Evolutionary conservation across 2,329 filamentous ascomycete species (phyloP).

Genomic region (Helminthosporium solani): DNA sequence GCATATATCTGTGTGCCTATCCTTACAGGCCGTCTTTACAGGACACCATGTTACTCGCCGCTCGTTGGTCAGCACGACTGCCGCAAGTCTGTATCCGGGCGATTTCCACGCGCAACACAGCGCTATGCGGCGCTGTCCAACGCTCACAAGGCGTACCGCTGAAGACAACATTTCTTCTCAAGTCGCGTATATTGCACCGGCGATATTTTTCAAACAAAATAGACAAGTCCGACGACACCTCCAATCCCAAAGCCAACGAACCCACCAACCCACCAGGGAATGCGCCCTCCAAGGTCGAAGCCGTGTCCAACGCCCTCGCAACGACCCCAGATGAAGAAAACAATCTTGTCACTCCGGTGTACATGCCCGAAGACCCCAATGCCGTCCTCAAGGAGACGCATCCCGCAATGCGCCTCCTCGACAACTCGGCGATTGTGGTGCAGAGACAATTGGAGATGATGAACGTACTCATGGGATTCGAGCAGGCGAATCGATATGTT

Average conservation of each 20-base stretch:
- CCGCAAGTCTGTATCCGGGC: conserved; percentile 25
- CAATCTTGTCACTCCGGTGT: conserved; percentile 59
- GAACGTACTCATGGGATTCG: conserved; percentile 66
- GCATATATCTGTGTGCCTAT: too few species aligned
- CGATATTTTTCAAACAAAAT: conserved; percentile 7
- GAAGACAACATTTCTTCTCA: conserved; percentile 5
- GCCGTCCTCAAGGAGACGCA: conserved; percentile 60
- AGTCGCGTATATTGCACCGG: conserved; percentile 12
- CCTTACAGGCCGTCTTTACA: too few species aligned
- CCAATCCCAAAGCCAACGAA: conserved; percentile 3
- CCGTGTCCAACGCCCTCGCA: conserved; percentile 49
- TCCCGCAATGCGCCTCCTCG: conserved; percentile 58
- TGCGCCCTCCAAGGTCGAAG: conserved; percentile 40
- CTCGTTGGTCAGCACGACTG: conserved; percentile 30
- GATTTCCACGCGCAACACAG: conserved; percentile 23
- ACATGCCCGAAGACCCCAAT: conserved; percentile 62
- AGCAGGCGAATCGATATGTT: conserved; percentile 66
- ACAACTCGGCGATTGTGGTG: conserved; percentile 63
- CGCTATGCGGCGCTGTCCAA: conserved; percentile 26
- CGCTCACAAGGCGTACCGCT: conserved; percentile 17
- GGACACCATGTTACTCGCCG: conserved; percentile 25
- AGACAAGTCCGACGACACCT: conserved; percentile 6
- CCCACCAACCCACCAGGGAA: conserved; percentile 5
- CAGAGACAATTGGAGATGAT: conserved; percentile 66
- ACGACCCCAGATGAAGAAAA: conserved; percentile 45